These are phyloP conservation scores for Cercospora zeae-maydis DNA, from an alignment of 2,329 filamentous ascomycete species.

Conservation along the genomic window DNA sequence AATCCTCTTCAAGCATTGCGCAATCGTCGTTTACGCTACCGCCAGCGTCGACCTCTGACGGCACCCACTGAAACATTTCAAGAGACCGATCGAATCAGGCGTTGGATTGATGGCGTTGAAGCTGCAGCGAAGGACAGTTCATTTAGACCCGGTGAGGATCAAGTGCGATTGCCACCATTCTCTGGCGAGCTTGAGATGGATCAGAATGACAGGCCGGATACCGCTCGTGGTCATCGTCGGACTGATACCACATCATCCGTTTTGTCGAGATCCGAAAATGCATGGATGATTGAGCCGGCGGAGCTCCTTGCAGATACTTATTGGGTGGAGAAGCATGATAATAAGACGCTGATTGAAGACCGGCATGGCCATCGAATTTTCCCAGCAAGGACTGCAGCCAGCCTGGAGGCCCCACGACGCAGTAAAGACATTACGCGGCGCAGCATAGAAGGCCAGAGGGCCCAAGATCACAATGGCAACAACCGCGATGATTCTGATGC, in stretches of 20 bases:
- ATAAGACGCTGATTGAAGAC: conserved; percentile 79
- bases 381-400: conserved; percentile 35
- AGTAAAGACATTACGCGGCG: conserved; percentile 22
- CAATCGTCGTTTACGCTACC: conserved; percentile 78
- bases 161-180: conserved; percentile 30
- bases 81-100: conserved; percentile 65
- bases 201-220: conserved; percentile 11
- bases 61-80: conserved; percentile 73
- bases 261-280: conserved; percentile 68
- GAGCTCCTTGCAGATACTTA: conserved; percentile 86
- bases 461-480: conserved; percentile 11
- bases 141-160: conserved; percentile 39
- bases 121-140: conserved; percentile 40
- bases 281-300: conserved; percentile 79
- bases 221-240: conserved; percentile 32
- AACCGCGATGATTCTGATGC: conserved; percentile 14
- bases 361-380: conserved; percentile 72
- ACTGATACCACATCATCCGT: conserved; percentile 52
- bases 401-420: conserved; percentile 25
- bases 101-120: conserved; percentile 72
- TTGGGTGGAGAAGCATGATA: conserved; percentile 79
- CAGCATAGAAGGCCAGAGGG: conserved; percentile 6
- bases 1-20: conserved; percentile 91
- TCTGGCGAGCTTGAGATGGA: conserved; percentile 29
- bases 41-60: conserved; percentile 71